Percentiles rank a stretch among this genome's conserved stretches.
phyloP scores from a whole-genome alignment of 306 rosid genomes.

The Bauhinia variegata region DNA sequence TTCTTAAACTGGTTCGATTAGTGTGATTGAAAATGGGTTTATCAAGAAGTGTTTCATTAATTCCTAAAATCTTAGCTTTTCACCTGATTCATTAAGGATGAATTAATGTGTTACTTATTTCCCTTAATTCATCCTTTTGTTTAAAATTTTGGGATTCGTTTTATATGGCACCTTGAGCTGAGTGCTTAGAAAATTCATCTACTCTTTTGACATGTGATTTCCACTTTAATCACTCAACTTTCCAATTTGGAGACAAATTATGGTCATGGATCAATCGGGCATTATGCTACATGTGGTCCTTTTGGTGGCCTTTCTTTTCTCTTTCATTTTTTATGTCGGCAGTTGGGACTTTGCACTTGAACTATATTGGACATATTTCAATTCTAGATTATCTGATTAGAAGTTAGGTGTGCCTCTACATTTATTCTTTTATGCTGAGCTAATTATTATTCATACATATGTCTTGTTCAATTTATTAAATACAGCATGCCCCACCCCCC shows the following conservation, averaged over 20 bases:
- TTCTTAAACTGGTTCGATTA: too few relatives aligned
- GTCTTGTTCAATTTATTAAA: not conserved
- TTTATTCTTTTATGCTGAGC: not conserved
- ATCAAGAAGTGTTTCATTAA: not conserved
- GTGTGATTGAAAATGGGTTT: constrained; percentile 15
- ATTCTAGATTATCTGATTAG: not conserved
- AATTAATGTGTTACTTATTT: not conserved
- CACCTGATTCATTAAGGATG: not conserved
- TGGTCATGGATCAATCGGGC: not conserved
- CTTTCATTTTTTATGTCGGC: not conserved
- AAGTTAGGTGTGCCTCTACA: not conserved
- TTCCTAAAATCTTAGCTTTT: not conserved
- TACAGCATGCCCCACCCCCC: not conserved
- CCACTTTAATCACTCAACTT: not conserved
- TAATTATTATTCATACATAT: constrained; percentile 1
- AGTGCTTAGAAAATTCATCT: not conserved
- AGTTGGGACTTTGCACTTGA: not conserved
- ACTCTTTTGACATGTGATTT: not conserved
- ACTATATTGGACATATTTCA: not conserved
- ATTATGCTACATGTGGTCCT: not conserved
- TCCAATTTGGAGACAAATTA: not conserved
- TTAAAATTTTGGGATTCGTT: not conserved
- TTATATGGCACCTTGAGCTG: not conserved
- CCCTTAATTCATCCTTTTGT: not conserved
- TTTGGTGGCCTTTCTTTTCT: not conserved